These are phyloP conservation scores for Trichoderma sp. DNA, from an alignment of 2,329 filamentous ascomycete species.

Conservation along the genomic window DNA sequence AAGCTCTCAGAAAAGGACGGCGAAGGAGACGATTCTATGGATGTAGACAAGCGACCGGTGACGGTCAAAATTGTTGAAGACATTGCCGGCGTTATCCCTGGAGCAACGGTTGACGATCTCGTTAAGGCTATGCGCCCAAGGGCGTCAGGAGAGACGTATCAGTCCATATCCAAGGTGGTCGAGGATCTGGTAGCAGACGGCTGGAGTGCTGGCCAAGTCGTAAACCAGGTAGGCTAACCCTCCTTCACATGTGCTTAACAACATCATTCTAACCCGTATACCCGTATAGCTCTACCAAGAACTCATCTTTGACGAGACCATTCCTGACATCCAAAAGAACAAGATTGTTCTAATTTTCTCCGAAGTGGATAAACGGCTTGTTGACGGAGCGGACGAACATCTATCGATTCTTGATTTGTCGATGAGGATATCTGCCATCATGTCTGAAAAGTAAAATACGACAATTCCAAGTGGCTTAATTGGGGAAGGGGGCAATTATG, in stretches of 20 bases:
- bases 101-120: slow-evolving; percentile 66
- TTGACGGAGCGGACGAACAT: slow-evolving; percentile 95
- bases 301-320: slow-evolving; percentile 78
- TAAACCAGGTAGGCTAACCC: slow-evolving; percentile 62
- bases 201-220: slow-evolving; percentile 89
- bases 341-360: slow-evolving; percentile 87
- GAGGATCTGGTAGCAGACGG: slow-evolving; percentile 93
- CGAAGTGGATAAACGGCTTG: slow-evolving; percentile 87
- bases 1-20: slow-evolving; percentile 46
- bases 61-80: slow-evolving; percentile 83
- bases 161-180: slow-evolving; percentile 72
- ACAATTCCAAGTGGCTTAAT: not conserved
- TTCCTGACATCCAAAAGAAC: slow-evolving; percentile 84
- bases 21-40: slow-evolving; percentile 60
- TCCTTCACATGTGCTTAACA: slow-evolving; percentile 8
- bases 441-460: slow-evolving; percentile 46
- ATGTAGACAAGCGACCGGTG: slow-evolving; percentile 58
- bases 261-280: slow-evolving; percentile 19
- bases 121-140: slow-evolving; percentile 73
- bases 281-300: slow-evolving; percentile 70
- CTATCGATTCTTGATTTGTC: slow-evolving; percentile 83
- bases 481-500: not conserved
- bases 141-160: slow-evolving; percentile 63
- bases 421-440: slow-evolving; percentile 73
- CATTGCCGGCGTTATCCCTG: slow-evolving; percentile 91